Evolutionary conservation across 352 stramenopile species (phyloP), one percentile per base, ranked within the genome.

Genomic region (Phytophthora cactorum): DNA sequence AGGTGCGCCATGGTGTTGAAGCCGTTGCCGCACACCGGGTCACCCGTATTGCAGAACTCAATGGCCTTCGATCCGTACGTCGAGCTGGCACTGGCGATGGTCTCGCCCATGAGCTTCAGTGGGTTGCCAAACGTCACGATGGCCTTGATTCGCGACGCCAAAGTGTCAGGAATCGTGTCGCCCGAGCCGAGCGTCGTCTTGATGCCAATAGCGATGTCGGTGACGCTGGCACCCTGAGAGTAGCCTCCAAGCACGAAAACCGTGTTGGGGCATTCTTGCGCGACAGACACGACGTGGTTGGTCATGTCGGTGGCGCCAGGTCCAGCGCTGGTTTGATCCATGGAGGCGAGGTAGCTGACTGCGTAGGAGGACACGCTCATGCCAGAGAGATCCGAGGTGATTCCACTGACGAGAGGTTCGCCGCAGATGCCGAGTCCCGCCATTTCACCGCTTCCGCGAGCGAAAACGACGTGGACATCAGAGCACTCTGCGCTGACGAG

Each of bases 51-150:
- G 47, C 66, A 78, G 50, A 67, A 74, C 46, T 79, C 71, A 22
- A 79, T 68, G 0, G 67, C 58, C 47, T 78, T 78, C 1, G 71
- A 47, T 5, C 61, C 66, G 56, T 78, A 78, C 1, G 52, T 62
- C 5, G 54, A 49, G 53, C 66, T 78, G 28, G 66, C 14, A 11
- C 58, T 73, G 28, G 65, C 22, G 32, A 79, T 73, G 1, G 71
- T 73, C 28, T 75, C 6, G 4, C 71, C 62, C 46, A 51, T 55
- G 22, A 79, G 58, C 49, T 68, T 69, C 4, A 79, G 60, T 15
- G 67, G 72, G 38, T 79, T 79, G 12, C 72, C 68, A 29, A 79
- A 80, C 38, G 64, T 75, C 57, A 80, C 73, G 15, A 80, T 41
- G 12, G 64, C 72, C 53, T 72, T 77, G 64, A 77, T 80, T 7